phyloP scores from a whole-genome alignment of 805 yeast genomes.

The Myxozyma lipomycoides region DNA sequence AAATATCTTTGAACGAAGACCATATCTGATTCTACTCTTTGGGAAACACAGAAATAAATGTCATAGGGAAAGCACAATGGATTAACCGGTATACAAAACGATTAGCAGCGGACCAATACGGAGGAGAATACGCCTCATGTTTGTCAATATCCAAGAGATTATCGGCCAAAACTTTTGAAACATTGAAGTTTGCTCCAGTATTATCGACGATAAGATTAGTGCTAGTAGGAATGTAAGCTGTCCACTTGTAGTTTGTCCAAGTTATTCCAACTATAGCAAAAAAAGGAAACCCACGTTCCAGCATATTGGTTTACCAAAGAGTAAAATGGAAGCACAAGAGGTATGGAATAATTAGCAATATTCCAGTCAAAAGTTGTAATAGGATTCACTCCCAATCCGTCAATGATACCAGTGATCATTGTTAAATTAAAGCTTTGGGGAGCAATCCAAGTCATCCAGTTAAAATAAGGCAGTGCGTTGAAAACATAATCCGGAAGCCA shows the following conservation, averaged over 20 bases:
- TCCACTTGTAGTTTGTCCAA: constrained; percentile 38
- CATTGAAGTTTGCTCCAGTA: constrained; percentile 47
- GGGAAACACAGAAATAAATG: not conserved
- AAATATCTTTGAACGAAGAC: not conserved
- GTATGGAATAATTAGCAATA: constrained; percentile 55
- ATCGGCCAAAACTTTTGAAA: constrained; percentile 45
- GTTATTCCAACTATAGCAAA: constrained; percentile 42
- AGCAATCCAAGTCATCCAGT: constrained; percentile 46
- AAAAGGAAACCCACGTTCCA: constrained; percentile 37
- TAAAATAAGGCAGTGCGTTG: constrained; percentile 56
- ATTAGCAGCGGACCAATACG: constrained; percentile 57
- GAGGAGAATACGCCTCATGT: constrained; percentile 58
- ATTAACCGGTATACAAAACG: not conserved
- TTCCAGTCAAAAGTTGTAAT: constrained; percentile 48
- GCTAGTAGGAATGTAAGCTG: constrained; percentile 43
- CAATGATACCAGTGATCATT: constrained; percentile 51
- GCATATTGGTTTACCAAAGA: constrained; percentile 42
- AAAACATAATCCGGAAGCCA: constrained; percentile 67
- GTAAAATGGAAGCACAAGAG: constrained; percentile 53
- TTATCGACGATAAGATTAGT: constrained; percentile 53
- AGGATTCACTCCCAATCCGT: constrained; percentile 49
- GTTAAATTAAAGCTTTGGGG: constrained; percentile 47
- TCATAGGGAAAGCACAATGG: not conserved
- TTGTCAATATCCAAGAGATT: constrained; percentile 46
- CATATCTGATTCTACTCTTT: not conserved